A percentile compares a stretch with the other conserved stretches of the same genome.
phyloP scores from a whole-genome alignment of 225 moss, liverwort and hornwort species.

The Lunularia cruciata region DNA sequence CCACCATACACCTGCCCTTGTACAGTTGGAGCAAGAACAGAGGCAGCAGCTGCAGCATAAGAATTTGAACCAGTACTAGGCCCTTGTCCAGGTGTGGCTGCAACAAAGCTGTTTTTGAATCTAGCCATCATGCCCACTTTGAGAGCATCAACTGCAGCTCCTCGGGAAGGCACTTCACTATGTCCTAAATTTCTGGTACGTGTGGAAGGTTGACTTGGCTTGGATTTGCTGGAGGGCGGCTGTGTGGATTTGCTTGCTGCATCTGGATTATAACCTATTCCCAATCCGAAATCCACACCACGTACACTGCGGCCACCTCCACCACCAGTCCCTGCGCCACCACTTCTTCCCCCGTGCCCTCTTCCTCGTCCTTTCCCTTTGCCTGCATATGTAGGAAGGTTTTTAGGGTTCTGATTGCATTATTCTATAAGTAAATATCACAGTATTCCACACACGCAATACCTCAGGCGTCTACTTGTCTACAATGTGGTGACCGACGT shows the following conservation, averaged over 20 bases:
- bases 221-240: constrained; percentile 12
- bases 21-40: constrained; percentile 34
- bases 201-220: constrained; percentile 42
- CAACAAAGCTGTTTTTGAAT: constrained; percentile 92
- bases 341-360: constrained; percentile 50
- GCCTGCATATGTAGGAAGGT: no score
- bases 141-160: constrained; percentile 67
- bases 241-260: constrained; percentile 54
- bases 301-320: constrained; percentile 85
- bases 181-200: constrained; percentile 41
- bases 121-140: constrained; percentile 97
- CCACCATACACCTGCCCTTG: constrained; percentile 55
- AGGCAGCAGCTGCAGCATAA: background rate
- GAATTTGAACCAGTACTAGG: constrained; percentile 52
- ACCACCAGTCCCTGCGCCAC: constrained; percentile 43
- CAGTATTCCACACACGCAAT: no score
- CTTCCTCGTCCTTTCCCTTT: constrained; percentile 66
- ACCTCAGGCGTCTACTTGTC: no score
- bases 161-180: constrained; percentile 59
- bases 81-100: constrained; percentile 64
- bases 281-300: constrained; percentile 97
- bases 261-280: constrained; percentile 88
- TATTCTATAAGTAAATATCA: no score
- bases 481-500: no score
- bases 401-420: no score